Conservation (phyloP, 306 rosid genomes). For the Glycine soja region DNA sequence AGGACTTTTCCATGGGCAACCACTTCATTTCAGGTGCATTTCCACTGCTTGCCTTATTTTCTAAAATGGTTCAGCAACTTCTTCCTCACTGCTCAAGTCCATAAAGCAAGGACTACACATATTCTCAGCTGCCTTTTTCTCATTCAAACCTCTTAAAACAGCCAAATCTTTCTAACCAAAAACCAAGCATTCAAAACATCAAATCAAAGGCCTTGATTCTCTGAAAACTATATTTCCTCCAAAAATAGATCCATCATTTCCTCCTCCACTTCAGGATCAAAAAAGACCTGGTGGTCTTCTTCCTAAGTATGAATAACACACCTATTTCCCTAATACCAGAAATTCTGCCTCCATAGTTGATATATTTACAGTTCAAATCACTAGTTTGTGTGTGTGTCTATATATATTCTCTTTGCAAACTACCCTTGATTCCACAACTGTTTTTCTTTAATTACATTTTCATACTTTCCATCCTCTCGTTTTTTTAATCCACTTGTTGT, state of each 20-base stretch:
- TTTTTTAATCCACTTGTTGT: too few relatives aligned
- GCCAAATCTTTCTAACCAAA: constrained; percentile 74
- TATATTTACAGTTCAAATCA: too few relatives aligned
- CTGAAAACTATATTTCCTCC: constrained; percentile 39
- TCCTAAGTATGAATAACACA: constrained; percentile 10
- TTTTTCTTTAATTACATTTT: too few relatives aligned
- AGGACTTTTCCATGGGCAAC: constrained; percentile 59
- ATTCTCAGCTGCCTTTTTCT: constrained; percentile 92
- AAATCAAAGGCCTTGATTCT: constrained; percentile 21
- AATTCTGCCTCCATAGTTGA: too few relatives aligned
- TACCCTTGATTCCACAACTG: too few relatives aligned
- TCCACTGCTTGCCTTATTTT: constrained; percentile 11
- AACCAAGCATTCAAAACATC: constrained; percentile 54
- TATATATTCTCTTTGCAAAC: neutral
- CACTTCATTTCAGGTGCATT: constrained; percentile 85
- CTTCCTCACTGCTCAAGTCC: constrained; percentile 69
- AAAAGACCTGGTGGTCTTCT: constrained; percentile 52
- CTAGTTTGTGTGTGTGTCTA: too few relatives aligned
- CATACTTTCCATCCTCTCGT: too few relatives aligned
- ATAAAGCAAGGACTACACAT: constrained; percentile 67
- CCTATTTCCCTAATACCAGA: too few relatives aligned
- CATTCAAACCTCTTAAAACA: constrained; percentile 82
- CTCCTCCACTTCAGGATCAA: constrained; percentile 69
- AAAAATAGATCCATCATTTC: constrained; percentile 51
- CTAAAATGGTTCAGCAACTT: constrained; percentile 45